These are phyloP conservation scores for Wickerhamiella kurtzmanii DNA, from an alignment of 805 yeast genomes.

Conservation along the genomic window DNA sequence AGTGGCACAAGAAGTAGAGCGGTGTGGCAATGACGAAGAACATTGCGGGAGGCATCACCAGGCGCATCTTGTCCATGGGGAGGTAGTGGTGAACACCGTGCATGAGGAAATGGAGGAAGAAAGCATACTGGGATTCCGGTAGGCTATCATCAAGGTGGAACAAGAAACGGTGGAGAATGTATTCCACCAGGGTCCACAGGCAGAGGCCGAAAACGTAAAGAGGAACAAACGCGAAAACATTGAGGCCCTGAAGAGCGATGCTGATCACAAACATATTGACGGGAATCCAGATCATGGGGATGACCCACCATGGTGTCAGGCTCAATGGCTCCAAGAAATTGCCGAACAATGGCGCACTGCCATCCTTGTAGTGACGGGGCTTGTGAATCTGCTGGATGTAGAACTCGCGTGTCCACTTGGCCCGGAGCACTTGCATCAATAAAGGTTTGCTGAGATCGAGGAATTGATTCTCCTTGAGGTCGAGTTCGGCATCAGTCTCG, in stretches of 20 bases:
- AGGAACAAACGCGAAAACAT: constrained; percentile 17
- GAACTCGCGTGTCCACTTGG: constrained; percentile 71
- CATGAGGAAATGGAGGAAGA: constrained; percentile 72
- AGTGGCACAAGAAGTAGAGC: constrained; percentile 64
- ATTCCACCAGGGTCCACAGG: constrained; percentile 90
- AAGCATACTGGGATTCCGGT: constrained; percentile 65
- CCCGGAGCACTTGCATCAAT: constrained; percentile 61
- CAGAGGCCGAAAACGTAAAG: constrained; percentile 71
- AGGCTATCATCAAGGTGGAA: constrained; percentile 83
- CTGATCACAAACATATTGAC: constrained; percentile 51
- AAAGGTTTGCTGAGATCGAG: constrained; percentile 75
- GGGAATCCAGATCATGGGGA: constrained; percentile 82
- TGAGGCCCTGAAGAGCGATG: constrained; percentile 42
- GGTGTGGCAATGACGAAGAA: constrained; percentile 64
- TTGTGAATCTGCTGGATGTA: constrained; percentile 93
- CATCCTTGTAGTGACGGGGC: constrained; percentile 95
- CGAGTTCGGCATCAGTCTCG: constrained; percentile 64
- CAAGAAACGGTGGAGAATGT: constrained; percentile 72
- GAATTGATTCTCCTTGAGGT: constrained; percentile 66
- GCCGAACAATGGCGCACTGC: constrained; percentile 92
- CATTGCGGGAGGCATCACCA: constrained; percentile 93
- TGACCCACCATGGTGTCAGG: constrained; percentile 87
- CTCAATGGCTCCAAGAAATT: constrained; percentile 86
- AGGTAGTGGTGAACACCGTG: constrained; percentile 96
- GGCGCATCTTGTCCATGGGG: constrained; percentile 89